Conservation (phyloP, 2,329 filamentous ascomycete species). For the Zopfia rhizophila region DNA sequence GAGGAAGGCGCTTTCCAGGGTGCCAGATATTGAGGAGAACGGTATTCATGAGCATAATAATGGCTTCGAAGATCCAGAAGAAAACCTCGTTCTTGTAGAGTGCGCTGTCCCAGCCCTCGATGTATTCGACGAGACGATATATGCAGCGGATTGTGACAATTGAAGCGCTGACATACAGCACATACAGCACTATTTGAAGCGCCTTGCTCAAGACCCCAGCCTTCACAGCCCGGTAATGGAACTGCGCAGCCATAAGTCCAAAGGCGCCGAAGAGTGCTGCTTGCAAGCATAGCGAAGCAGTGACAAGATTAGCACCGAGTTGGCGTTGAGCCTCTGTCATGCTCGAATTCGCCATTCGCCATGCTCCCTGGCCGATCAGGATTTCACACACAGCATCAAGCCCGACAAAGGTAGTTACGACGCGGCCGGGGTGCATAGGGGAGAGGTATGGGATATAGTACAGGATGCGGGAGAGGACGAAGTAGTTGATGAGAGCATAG, state of each 20-base stretch:
- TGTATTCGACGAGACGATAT: slow-evolving; percentile 64
- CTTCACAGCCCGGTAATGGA: slow-evolving; percentile 57
- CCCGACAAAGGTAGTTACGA: slow-evolving; percentile 68
- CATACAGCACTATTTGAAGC: slow-evolving; percentile 55
- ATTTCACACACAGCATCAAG: slow-evolving; percentile 63
- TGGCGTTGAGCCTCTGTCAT: slow-evolving; percentile 50
- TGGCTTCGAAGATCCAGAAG: slow-evolving; percentile 65
- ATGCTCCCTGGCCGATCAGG: slow-evolving; percentile 63
- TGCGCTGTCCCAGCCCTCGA: slow-evolving; percentile 48
- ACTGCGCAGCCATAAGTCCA: slow-evolving; percentile 56
- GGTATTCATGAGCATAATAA: slow-evolving; percentile 63
- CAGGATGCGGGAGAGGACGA: slow-evolving; percentile 68
- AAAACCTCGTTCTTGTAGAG: slow-evolving; percentile 60
- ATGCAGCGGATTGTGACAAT: slow-evolving; percentile 62
- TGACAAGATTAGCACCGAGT: slow-evolving; percentile 59
- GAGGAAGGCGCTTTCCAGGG: slow-evolving; percentile 61
- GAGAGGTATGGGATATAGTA: slow-evolving; percentile 70
- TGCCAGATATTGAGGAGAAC: slow-evolving; percentile 63
- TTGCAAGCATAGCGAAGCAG: slow-evolving; percentile 62
- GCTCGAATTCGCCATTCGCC: slow-evolving; percentile 54
- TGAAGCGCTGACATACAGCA: slow-evolving; percentile 60
- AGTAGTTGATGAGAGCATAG: slow-evolving; percentile 70
- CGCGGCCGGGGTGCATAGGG: slow-evolving; percentile 66
- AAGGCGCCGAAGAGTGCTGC: slow-evolving; percentile 63
- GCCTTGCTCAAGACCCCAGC: slow-evolving; percentile 55